A percentile compares a stretch with the other conserved stretches of the same genome.
Conservation (phyloP, 805 yeast genomes). For the Candida pseudoglaebosa region DNA sequence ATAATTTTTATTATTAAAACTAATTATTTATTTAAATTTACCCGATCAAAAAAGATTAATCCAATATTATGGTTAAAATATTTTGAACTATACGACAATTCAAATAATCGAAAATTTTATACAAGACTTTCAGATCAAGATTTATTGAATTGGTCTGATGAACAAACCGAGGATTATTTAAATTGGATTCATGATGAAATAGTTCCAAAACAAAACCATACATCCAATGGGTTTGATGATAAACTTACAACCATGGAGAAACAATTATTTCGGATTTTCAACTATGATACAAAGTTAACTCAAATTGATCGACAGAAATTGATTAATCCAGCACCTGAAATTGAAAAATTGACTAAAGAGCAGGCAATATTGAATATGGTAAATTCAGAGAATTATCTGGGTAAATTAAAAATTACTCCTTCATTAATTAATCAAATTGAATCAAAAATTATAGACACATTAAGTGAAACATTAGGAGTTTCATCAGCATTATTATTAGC, state of each 20-base stretch:
- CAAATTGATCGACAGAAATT: conserved; percentile 8
- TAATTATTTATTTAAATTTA: conserved; percentile 21
- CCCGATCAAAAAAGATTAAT: conserved; percentile 9
- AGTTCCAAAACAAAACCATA: conserved; percentile 18
- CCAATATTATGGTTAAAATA: conserved; percentile 18
- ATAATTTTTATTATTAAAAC: conserved; percentile 28
- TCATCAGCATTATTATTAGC: background rate
- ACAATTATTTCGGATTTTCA: conserved; percentile 30
- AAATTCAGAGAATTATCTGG: background rate
- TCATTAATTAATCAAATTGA: background rate
- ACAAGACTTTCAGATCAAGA: conserved; percentile 15
- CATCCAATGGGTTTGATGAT: conserved; percentile 11
- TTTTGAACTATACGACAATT: conserved; percentile 11
- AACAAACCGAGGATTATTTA: conserved; percentile 43
- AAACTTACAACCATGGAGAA: conserved; percentile 25
- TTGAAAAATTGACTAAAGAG: background rate
- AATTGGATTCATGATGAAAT: conserved; percentile 44
- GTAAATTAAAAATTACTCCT: background rate
- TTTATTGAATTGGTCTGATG: conserved; percentile 46
- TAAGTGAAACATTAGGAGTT: conserved; percentile 1
- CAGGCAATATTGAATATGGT: background rate
- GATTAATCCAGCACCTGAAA: background rate
- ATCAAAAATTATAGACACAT: background rate
- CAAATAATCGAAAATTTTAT: conserved; percentile 12
- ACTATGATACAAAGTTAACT: conserved; percentile 12